A percentile compares a stretch with the other conserved stretches of the same genome.
These are phyloP conservation scores for Termitomyces sp. DNA, from an alignment of 768 basidiomycete genomes.

Conservation along the genomic window DNA sequence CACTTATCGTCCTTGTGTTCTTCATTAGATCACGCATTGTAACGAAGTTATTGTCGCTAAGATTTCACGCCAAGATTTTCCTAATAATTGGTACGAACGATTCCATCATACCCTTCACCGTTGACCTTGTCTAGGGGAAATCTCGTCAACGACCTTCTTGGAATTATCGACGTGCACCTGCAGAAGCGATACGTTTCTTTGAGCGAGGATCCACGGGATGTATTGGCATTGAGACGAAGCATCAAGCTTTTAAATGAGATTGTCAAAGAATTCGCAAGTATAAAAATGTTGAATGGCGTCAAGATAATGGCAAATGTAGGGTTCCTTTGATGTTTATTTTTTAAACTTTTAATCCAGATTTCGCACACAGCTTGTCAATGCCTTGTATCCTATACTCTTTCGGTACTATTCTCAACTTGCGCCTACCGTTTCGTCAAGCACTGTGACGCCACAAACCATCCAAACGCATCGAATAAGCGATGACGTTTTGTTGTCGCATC, in stretches of 20 bases:
- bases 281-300: constrained; percentile 69
- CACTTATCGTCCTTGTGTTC: constrained; percentile 4
- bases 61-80: constrained; percentile 77
- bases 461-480: constrained; percentile 31
- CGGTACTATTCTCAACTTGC: constrained; percentile 59
- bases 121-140: constrained; percentile 45
- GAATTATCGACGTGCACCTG: constrained; percentile 50
- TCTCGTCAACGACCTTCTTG: constrained; percentile 52
- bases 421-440: constrained; percentile 31
- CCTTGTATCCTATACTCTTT: constrained; percentile 52
- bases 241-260: constrained; percentile 63
- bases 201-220: constrained; percentile 37
- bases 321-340: background rate
- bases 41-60: constrained; percentile 74
- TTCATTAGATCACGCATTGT: constrained; percentile 67
- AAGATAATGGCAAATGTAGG: constrained; percentile 63
- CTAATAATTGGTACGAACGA: constrained; percentile 56
- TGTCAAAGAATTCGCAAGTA: constrained; percentile 64
- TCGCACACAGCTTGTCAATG: constrained; percentile 40
- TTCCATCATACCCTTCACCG: background rate
- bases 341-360: background rate
- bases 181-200: constrained; percentile 43
- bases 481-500: constrained; percentile 53
- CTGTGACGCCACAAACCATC: constrained; percentile 41
- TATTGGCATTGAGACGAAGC: constrained; percentile 53